Base-by-base conservation (phyloP, 768 basidiomycete species). In the Sutorius australiensis region DNA sequence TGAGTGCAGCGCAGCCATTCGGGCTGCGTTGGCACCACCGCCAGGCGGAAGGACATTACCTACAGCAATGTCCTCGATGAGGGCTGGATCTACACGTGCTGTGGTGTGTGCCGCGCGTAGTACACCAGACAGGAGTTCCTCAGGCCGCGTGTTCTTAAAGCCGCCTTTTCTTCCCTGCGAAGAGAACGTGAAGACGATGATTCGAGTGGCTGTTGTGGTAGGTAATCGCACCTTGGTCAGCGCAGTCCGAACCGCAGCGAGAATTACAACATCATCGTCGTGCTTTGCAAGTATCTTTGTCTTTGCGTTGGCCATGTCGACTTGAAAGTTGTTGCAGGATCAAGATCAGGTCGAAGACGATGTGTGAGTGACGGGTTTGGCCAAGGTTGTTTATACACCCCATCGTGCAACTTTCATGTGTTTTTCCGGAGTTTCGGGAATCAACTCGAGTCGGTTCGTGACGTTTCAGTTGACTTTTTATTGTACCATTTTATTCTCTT, bases 41-140 rank as follows among this genome's bases (percentile, higher is more conserved):
- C 82, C 88, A 3, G 92, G 81, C 14, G 92, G 90, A 41, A 95
- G 83, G 41, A 94, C 92, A 64, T 92, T 95, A 44, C 94, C 92
- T 51, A 92, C 89, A 1, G 81, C 76, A 63, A 94, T 80, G 66
- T 92, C 91, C 61, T 91, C 89, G 53, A 95, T 86, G 67, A 92
- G 78, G 49, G 77, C 75, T 40, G 93, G 93, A 72, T 94, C 84
- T 51, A 95, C 80, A 56, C 77, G 74, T 46, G 79, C 80, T 55
- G 76, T 80, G 21, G 76, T 75, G 72, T 88, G 87, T n/a, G 77
- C 86, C 40, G 86, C 88, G 49, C 80, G 80, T 46, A 94, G 79
- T 58, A 90, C 82, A 47, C 81, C 84, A 3, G 87, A 83, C 51
- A 95, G 80, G 61, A 91, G 77, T 57, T 90, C 83, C 55, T 93